Base-by-base conservation (phyloP, 345 rosid species). In the Anastatica hierochuntica region DNA sequence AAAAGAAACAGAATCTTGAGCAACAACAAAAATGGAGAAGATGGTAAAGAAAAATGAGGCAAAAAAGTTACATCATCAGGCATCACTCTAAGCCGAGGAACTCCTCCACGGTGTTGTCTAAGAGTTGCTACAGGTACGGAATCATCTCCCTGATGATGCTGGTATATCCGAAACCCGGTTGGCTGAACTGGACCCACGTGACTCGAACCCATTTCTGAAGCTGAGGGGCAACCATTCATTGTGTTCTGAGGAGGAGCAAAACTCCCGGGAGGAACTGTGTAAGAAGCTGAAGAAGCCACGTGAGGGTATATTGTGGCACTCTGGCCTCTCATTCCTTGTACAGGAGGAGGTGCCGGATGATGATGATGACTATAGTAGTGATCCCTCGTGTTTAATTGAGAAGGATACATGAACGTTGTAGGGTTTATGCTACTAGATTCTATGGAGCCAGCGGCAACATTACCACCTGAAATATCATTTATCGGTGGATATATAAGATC, bases 81-180 rank as follows among this genome's bases (percentile, higher is more conserved):
- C 58, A 81, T 62, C 60, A 81, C 72, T 80, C 95, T 78, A 64
- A 86, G 70, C 63, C 74, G 79, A 54, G 96, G 86, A 53, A 77
- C 58, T 58, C 63, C 77, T 41, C 67, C 83, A 51, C 62, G 85
- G 58, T 65, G 70, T 44, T 66, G 70, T 60, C 87, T 81, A 62
- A 44, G 51, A 44, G 74, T 56, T 29, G 76, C 66, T 60, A 63
- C 81, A 19, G 84, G 77, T 31, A 42, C 36, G 17, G 57, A 43
- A 34, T 75, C 79, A 39, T 72, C 82, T 38, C 67, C 60, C 39
- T 48, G 69, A 31, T 69, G 72, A 55, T 79, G 79, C 54, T 72
- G 74, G 69, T 76, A 77, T 58, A 74, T 69, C 74, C 82, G 67
- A 46, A 77, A 58, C 55, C 84, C 82, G 14, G 80, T 69, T 49